Conservation (phyloP, 2,329 filamentous ascomycete species). For the Reticulascus tulasneorum region DNA sequence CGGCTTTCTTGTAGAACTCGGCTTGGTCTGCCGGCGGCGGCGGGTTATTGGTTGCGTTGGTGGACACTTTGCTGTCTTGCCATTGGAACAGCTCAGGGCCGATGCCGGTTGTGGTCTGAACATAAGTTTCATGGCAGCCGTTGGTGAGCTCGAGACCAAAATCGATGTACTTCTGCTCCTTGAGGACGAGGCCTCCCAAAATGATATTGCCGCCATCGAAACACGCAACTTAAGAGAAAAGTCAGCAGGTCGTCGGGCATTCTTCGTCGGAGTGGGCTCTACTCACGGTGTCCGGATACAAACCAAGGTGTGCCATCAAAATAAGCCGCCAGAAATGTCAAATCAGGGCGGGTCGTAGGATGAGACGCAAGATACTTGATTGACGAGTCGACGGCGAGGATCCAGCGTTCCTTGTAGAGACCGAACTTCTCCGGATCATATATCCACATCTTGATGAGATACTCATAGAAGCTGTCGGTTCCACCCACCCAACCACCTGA, state of each 20-base stretch:
- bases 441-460: constrained; percentile 86
- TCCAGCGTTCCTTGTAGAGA: constrained; percentile 69
- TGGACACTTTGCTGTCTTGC: constrained; percentile 39
- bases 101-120: constrained; percentile 63
- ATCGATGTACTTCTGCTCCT: constrained; percentile 61
- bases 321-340: constrained; percentile 67
- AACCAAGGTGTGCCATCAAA: constrained; percentile 39
- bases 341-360: constrained; percentile 51
- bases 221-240: constrained; percentile 73
- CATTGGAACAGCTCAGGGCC: constrained; percentile 72
- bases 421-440: constrained; percentile 66
- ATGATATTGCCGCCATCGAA: constrained; percentile 86
- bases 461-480: constrained; percentile 81
- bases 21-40: constrained; percentile 39
- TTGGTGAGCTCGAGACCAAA: constrained; percentile 71
- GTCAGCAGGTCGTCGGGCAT: constrained; percentile 29
- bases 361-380: constrained; percentile 70
- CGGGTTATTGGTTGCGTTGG: constrained; percentile 34
- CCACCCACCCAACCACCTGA: constrained; percentile 74
- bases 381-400: constrained; percentile 69
- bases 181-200: constrained; percentile 69
- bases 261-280: constrained; percentile 6
- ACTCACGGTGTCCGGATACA: constrained; percentile 47
- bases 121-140: constrained; percentile 73
- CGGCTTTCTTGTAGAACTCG: constrained; percentile 60